phyloP scores from a whole-genome alignment of 2,329 filamentous ascomycete species.

The Dryadomyces sulphureus region DNA sequence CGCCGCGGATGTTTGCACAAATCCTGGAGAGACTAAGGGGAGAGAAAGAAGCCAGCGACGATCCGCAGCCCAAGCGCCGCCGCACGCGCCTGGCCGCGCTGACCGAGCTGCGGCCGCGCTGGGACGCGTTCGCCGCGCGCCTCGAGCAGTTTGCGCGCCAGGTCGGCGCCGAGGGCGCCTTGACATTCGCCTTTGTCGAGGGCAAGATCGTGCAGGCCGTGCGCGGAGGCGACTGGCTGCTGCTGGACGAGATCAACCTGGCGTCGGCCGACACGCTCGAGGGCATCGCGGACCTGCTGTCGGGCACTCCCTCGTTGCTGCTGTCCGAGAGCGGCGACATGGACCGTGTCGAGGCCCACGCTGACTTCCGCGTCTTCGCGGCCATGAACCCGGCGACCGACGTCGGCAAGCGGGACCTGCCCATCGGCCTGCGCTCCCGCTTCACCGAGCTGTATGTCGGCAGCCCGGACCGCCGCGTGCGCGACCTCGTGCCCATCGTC shows the following conservation, averaged over 20 bases:
- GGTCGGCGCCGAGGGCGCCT: constrained; percentile 56
- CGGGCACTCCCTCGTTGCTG: constrained; percentile 64
- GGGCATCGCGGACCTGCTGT: constrained; percentile 76
- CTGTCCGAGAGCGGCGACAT: constrained; percentile 90
- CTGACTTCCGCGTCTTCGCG: constrained; percentile 89
- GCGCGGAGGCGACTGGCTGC: constrained; percentile 89
- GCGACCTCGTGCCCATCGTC: constrained; percentile 78
- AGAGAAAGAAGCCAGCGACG: constrained; percentile 21
- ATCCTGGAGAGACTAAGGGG: constrained; percentile 42
- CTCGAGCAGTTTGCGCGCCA: constrained; percentile 70
- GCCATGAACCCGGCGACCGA: constrained; percentile 99
- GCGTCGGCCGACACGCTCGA: constrained; percentile 91
- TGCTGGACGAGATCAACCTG: constrained; percentile 94
- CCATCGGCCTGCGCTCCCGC: constrained; percentile 71
- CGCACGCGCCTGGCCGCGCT: constrained; percentile 54
- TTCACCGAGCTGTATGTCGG: constrained; percentile 95
- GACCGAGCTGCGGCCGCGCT: constrained; percentile 45
- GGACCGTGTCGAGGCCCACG: constrained; percentile 76
- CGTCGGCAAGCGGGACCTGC: constrained; percentile 87
- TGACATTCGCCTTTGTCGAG: constrained; percentile 92
- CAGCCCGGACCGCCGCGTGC: constrained; percentile 73
- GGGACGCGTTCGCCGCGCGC: constrained; percentile 65
- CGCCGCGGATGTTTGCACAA: constrained; percentile 70
- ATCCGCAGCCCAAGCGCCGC: constrained; percentile 41
- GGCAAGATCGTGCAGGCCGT: constrained; percentile 94